Conservation (phyloP, 192 early-diverging fungal species). For the Rhizophagus clarus region DNA sequence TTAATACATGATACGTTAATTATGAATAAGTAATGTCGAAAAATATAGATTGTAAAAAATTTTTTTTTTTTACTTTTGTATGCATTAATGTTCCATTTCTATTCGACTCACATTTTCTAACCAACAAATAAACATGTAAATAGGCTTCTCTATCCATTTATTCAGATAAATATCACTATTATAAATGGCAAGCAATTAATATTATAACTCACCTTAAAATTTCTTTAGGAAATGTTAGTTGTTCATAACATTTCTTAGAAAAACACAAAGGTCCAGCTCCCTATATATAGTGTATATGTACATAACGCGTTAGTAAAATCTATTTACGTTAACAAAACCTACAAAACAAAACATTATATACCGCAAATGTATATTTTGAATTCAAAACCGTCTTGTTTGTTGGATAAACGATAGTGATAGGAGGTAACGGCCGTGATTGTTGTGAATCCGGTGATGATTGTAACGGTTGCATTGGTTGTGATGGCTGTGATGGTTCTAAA, state of each 20-base stretch:
- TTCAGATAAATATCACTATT: no score
- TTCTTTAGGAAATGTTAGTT: conserved; percentile 5
- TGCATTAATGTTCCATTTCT: conserved; percentile 10
- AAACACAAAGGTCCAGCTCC: conserved; percentile 1
- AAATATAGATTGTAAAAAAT: neutral
- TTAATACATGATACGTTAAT: neutral
- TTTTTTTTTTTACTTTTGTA: neutral
- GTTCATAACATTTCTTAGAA: neutral
- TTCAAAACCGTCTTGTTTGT: conserved; percentile 34
- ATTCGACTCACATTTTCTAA: neutral
- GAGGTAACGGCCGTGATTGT: conserved; percentile 25
- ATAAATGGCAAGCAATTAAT: no score
- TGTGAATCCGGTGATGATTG: no score
- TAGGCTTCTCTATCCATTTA: no score
- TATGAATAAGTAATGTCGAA: neutral
- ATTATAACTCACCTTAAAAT: neutral
- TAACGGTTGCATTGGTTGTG: no score
- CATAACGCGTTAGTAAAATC: neutral
- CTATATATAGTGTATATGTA: neutral
- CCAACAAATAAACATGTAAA: neutral
- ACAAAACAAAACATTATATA: neutral
- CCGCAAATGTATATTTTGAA: conserved; percentile 31
- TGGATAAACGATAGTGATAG: conserved; percentile 42
- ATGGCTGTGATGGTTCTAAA: no score
- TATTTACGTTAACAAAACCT: neutral